Base-by-base conservation (phyloP, 23 red algal species). In the Agarophyton chilense region DNA sequence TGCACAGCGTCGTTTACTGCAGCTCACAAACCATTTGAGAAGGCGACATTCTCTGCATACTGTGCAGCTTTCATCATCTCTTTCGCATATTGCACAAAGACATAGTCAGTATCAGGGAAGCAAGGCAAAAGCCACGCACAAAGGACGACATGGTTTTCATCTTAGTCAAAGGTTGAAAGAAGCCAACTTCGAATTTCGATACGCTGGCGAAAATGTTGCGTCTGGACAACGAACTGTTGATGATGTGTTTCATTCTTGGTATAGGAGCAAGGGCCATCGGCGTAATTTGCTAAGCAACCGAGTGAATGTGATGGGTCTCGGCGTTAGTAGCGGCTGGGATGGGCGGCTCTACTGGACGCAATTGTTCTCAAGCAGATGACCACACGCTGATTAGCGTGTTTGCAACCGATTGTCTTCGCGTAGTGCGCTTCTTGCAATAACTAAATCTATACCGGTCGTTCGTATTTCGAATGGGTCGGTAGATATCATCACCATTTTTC, bases 311-410 rank as follows among this genome's bases (percentile, higher is more conserved):
- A 71, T 86, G 60, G 82, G 82, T 29, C 17, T 86, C 32, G 58
- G 65, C 52, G 60, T 86, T 36, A 51, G 62, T 22, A 71, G 44
- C 26, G 82, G 82, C 38, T 43, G 28, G 35, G 82, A 86, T 86
- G 82, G 82, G 24, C 60, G 82, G 4, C 65, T 86, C 38, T 86
- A 86, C 39, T 86, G 82, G 82, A 86, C 82, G 24, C 82, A 86
- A 63, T 34, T 86, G 13, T 86, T 86, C 49, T 63, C 58, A 21
- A 68, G 82, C 22, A 61, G 79, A 74, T 74, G 68, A 74, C 10
- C 34, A 3, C 11, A 66, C 2, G 3, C 31, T 4, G n/a, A n/a
- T n/a, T n/a, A n/a, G n/a, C n/a, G n/a, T n/a, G n/a, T n/a, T n/a
- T n/a, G n/a, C n/a, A n/a, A n/a, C n/a, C n/a, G n/a, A n/a, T n/a